phyloP scores from a whole-genome alignment of 2,329 filamentous ascomycete species.

The Aspergillus thermomutatus region DNA sequence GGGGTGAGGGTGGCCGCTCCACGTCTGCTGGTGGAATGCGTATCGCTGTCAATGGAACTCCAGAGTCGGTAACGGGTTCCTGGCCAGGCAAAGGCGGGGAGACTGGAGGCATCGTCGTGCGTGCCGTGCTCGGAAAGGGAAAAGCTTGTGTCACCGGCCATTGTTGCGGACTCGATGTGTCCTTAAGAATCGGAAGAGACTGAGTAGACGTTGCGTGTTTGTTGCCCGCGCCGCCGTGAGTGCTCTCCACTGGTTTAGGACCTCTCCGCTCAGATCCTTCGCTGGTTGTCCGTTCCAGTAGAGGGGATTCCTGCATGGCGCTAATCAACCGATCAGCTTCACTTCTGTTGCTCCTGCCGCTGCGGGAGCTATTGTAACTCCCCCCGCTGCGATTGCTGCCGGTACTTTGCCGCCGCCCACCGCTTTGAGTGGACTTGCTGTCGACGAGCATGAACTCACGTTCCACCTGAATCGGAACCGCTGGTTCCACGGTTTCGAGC shows the following conservation, averaged over 20 bases:
- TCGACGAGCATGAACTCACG: conserved; percentile 40
- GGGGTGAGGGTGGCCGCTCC: conserved; percentile 6
- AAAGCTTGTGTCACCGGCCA: neutral
- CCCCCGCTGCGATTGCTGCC: conserved; percentile 30
- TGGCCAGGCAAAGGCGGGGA: conserved; percentile 18
- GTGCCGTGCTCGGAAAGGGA: neutral
- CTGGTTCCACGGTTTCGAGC: conserved; percentile 21
- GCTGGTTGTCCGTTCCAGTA: conserved; percentile 12
- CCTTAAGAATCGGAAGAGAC: neutral
- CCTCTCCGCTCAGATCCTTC: conserved; percentile 9
- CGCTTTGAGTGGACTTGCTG: conserved; percentile 15
- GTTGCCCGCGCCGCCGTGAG: conserved; percentile 10
- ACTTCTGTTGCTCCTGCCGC: conserved; percentile 24
- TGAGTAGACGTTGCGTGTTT: conserved; percentile 14
- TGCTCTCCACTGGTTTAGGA: neutral
- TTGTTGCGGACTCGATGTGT: neutral
- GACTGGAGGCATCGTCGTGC: neutral
- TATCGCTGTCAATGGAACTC: conserved; percentile 30
- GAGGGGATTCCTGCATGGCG: conserved; percentile 38
- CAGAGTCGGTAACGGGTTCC: conserved; percentile 31
- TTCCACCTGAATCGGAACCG: conserved; percentile 23
- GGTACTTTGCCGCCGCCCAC: conserved; percentile 18
- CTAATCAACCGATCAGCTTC: conserved; percentile 42
- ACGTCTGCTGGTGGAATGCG: conserved; percentile 24
- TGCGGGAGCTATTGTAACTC: conserved; percentile 33